These are phyloP conservation scores for Globisporangium parvum DNA, from an alignment of 352 stramenopile genomes.

Conservation along the genomic window DNA sequence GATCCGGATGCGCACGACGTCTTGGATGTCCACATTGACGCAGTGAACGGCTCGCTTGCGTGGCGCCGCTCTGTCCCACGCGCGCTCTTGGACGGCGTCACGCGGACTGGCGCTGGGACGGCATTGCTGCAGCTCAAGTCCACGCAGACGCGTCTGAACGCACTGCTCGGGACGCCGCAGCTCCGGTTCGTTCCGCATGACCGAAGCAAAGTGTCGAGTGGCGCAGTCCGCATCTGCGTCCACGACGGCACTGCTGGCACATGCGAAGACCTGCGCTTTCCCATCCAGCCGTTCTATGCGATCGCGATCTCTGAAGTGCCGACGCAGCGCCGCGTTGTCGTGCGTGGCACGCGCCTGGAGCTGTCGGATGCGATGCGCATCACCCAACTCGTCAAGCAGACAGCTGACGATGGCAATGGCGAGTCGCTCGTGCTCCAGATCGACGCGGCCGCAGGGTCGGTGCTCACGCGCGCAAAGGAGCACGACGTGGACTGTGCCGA, in stretches of 20 bases:
- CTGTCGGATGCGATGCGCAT: slow-evolving; percentile 18
- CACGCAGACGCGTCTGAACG: slow-evolving; percentile 23
- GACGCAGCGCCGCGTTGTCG: slow-evolving; percentile 4
- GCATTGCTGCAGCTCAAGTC: slow-evolving; percentile 17
- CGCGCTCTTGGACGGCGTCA: slow-evolving; percentile 27
- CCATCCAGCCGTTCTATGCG: slow-evolving; percentile 10
- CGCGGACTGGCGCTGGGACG: slow-evolving; percentile 2
- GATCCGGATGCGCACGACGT: slow-evolving; percentile 31
- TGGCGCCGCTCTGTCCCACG: slow-evolving; percentile 10
- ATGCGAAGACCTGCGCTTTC: slow-evolving; percentile 22
- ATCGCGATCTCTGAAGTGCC: background rate
- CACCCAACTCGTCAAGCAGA: slow-evolving; percentile 7
- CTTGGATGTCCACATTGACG: slow-evolving; percentile 24
- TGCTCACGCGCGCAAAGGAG: slow-evolving; percentile 1
- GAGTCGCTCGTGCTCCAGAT: slow-evolving; percentile 16
- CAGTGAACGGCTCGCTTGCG: slow-evolving; percentile 20
- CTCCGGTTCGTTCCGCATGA: slow-evolving; percentile 18
- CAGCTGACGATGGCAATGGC: background rate
- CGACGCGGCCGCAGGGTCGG: slow-evolving; percentile 11
- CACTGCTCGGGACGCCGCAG: slow-evolving; percentile 19
- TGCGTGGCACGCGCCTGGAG: slow-evolving; percentile 9
- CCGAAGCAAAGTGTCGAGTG: background rate
- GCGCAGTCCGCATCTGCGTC: slow-evolving; percentile 17
- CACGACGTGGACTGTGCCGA: slow-evolving; percentile 3
- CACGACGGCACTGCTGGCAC: slow-evolving; percentile 16